Percentiles rank a stretch among this genome's conserved stretches.
Evolutionary conservation across 1,139 yeast species (phyloP).

Genomic region (Diutina scorzettiae): DNA sequence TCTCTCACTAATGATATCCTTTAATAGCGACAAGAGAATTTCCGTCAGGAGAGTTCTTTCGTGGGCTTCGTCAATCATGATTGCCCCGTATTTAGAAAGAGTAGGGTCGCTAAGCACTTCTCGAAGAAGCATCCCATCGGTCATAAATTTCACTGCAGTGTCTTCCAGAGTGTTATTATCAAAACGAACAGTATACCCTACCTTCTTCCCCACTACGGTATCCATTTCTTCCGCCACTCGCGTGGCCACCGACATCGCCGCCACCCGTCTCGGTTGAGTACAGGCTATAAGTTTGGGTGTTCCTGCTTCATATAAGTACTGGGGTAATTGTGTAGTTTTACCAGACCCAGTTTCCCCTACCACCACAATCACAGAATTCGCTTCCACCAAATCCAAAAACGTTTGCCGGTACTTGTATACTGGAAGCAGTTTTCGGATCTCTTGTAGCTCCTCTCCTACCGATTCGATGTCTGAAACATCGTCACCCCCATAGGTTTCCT

Average conservation of each 20-base stretch:
- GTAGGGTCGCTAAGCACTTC: constrained; percentile 75
- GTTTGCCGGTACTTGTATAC: constrained; percentile 55
- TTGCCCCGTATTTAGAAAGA: constrained; percentile 55
- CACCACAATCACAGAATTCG: constrained; percentile 68
- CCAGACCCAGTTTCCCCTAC: constrained; percentile 99
- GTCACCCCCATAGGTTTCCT: constrained; percentile 14
- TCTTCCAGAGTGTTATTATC: constrained; percentile 57
- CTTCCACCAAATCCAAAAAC: constrained; percentile 48
- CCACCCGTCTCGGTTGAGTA: constrained; percentile 93
- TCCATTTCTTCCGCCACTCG: constrained; percentile 87
- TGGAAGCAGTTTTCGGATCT: constrained; percentile 55
- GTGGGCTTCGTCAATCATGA: constrained; percentile 96
- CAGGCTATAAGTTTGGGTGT: constrained; percentile 45
- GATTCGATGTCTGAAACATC: not conserved
- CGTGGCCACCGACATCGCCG: constrained; percentile 87
- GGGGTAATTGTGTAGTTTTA: constrained; percentile 91
- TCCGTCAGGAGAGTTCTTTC: constrained; percentile 92
- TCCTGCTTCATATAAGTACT: constrained; percentile 75
- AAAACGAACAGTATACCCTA: constrained; percentile 81
- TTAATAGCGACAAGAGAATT: constrained; percentile 69
- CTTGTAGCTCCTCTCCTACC: not conserved
- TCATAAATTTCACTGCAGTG: constrained; percentile 74
- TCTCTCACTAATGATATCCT: constrained; percentile 53
- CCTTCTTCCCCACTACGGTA: constrained; percentile 58
- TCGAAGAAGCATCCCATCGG: constrained; percentile 87